These are phyloP conservation scores for Goniomonas avonlea DNA, from an alignment of 78 protist genomes.

Conservation along the genomic window DNA sequence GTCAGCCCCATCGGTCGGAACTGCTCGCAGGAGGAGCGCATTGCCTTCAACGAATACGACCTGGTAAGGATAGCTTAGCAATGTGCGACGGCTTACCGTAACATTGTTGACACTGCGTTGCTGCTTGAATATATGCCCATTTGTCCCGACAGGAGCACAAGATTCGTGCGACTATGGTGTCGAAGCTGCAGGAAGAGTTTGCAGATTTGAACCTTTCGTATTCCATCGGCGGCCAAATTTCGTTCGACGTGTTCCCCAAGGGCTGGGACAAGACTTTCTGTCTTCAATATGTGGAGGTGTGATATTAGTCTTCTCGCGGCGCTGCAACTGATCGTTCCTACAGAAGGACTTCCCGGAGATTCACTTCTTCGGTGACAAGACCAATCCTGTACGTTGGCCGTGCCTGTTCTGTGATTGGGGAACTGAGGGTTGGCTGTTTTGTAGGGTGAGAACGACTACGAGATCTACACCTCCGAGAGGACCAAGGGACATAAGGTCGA, in stretches of 20 bases:
- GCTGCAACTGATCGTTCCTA: not conserved
- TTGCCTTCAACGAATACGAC: slow-evolving; percentile 81
- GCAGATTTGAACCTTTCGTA: slow-evolving; percentile 54
- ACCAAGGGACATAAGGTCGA: slow-evolving; percentile 83
- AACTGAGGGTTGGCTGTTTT: not conserved
- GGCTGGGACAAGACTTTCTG: slow-evolving; percentile 98
- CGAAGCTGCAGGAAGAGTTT: slow-evolving; percentile 55
- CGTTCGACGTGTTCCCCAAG: not conserved
- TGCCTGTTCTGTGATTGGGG: not conserved
- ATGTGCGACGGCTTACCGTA: not conserved
- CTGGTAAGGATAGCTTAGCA: slow-evolving; percentile 16
- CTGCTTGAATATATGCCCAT: not conserved
- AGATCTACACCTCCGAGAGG: slow-evolving; percentile 71
- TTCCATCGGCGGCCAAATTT: slow-evolving; percentile 83
- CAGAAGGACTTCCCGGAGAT: slow-evolving; percentile 59
- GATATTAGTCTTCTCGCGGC: not conserved
- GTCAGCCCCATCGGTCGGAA: slow-evolving; percentile 96
- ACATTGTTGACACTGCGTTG: not conserved
- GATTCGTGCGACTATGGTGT: slow-evolving; percentile 74
- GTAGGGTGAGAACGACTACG: slow-evolving; percentile 98
- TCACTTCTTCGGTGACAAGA: slow-evolving; percentile 98
- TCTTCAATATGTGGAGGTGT: slow-evolving; percentile 60
- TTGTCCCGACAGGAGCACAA: slow-evolving; percentile 24
- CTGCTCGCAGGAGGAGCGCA: slow-evolving; percentile 89
- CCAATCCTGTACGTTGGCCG: slow-evolving; percentile 33